A percentile compares a stretch with the other conserved stretches of the same genome.
These are phyloP conservation scores for Solanum aculeatissimum DNA, from an alignment of 305 asterid genomes.

Conservation along the genomic window DNA sequence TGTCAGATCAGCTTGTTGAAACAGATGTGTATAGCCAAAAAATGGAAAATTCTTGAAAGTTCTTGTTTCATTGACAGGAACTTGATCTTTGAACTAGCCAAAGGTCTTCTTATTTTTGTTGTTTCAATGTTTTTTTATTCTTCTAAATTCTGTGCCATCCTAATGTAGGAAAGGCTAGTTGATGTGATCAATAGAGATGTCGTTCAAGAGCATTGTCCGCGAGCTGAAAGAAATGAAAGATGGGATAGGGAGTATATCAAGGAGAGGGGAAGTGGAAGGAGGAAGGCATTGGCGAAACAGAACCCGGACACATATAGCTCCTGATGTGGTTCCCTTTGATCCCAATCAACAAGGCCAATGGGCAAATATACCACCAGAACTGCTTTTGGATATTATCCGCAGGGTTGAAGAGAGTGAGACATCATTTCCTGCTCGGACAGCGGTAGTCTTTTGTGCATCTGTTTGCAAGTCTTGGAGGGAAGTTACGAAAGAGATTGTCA, in stretches of 20 bases:
- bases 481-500: constrained; percentile 79
- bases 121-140: background rate
- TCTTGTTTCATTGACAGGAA: background rate
- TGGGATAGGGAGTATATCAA: constrained; percentile 76
- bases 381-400: constrained; percentile 75
- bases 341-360: constrained; percentile 72
- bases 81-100: background rate
- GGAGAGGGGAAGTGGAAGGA: constrained; percentile 39
- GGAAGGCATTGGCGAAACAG: constrained; percentile 62
- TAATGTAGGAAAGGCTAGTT: background rate
- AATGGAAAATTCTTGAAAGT: background rate
- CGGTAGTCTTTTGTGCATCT: constrained; percentile 75
- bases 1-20: background rate
- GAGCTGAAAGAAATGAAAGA: constrained; percentile 72
- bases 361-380: constrained; percentile 88
- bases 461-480: constrained; percentile 94
- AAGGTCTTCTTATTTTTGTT: background rate
- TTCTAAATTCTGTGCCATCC: background rate
- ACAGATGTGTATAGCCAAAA: background rate
- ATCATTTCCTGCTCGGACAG: constrained; percentile 83
- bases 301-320: constrained; percentile 61
- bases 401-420: constrained; percentile 93
- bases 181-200: constrained; percentile 30
- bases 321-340: constrained; percentile 46
- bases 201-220: constrained; percentile 66